phyloP scores from a whole-genome alignment of 306 rosid species.

The Amphicarpaea edgeworthii region DNA sequence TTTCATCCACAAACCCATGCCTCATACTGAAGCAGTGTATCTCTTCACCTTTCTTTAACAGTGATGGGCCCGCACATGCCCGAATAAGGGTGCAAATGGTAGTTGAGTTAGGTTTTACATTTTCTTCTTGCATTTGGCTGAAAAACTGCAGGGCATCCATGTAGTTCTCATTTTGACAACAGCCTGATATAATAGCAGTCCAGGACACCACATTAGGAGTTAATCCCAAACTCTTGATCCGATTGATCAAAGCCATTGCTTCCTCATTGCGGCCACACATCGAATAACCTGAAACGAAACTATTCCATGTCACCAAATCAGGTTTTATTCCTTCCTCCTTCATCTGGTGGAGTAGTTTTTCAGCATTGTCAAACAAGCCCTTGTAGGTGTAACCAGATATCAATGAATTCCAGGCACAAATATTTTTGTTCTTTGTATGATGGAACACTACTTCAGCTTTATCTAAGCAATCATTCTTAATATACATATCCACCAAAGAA shows the following conservation, averaged over 20 bases:
- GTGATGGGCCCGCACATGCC: slow-evolving; percentile 69
- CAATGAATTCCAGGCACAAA: slow-evolving; percentile 74
- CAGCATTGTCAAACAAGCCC: slow-evolving; percentile 62
- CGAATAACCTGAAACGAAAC: slow-evolving; percentile 73
- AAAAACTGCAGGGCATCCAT: slow-evolving; percentile 56
- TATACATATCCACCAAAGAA: slow-evolving; percentile 73
- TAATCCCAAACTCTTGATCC: slow-evolving; percentile 62
- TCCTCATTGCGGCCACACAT: slow-evolving; percentile 58
- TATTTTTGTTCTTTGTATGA: slow-evolving; percentile 61
- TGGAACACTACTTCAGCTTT: slow-evolving; percentile 58
- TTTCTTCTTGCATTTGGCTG: slow-evolving; percentile 68
- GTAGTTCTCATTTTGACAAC: slow-evolving; percentile 63
- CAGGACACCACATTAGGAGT: slow-evolving; percentile 75
- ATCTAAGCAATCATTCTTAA: slow-evolving; percentile 62
- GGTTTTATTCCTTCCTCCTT: slow-evolving; percentile 59
- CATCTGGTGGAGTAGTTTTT: slow-evolving; percentile 56
- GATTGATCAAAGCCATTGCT: slow-evolving; percentile 57
- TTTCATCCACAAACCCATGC: slow-evolving; percentile 54
- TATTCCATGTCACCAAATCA: slow-evolving; percentile 77
- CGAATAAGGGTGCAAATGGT: slow-evolving; percentile 65
- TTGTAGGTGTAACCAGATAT: slow-evolving; percentile 72
- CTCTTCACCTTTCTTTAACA: slow-evolving; percentile 71
- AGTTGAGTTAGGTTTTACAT: slow-evolving; percentile 61
- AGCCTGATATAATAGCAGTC: slow-evolving; percentile 80
- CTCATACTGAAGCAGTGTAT: slow-evolving; percentile 61